Base-by-base conservation (phyloP, 768 basidiomycete genomes). In the Termitomyces titanicus region DNA sequence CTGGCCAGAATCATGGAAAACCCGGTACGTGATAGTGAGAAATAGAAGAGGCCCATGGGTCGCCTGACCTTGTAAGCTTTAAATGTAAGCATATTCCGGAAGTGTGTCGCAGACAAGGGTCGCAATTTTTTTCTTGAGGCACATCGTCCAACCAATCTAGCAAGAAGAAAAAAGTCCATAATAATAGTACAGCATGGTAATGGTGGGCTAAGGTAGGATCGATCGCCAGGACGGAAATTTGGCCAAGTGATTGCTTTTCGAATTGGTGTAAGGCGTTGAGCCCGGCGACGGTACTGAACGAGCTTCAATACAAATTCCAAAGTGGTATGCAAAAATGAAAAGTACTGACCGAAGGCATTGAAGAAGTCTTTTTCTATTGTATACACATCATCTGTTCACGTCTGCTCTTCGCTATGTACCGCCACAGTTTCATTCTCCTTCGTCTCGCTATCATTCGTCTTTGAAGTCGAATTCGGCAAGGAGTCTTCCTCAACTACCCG, bases 401-500 rank as follows among this genome's bases (percentile, higher is more conserved):
- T 17, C 42, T 59, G 35, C 34, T 34, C 24, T 34, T 42, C 24
- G 29, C 10, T 34, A 27, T 48, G 25, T 34, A 24, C 17, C 20
- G 37, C 13, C 9, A 27, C 27, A 15, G 20, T 42, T 53, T 54
- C 29, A 24, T 47, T 52, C 35, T 47, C 40, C 35, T 33, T 59
- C 34, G 17, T 27, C 51, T 57, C 35, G 20, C 22, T 33, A 33
- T 33, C 38, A 2, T 18, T 35, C 33, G n/a, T 47, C 15, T 42
- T 51, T 47, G 20, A 33, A 11, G 51, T 47, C 12, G 54, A 33
- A 29, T 45, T 27, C 20, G 51, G 35, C 45, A 55, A 44, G 39
- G 56, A 43, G 46, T 22, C 50, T 45, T 85, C 81, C 63, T 86
- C 85, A 37, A 79, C 80, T 54, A 75, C 65, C 61, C 79, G 78